Conservation (phyloP, 1,284 basidiomycete genomes). For the Sanghuangporus baumii region DNA sequence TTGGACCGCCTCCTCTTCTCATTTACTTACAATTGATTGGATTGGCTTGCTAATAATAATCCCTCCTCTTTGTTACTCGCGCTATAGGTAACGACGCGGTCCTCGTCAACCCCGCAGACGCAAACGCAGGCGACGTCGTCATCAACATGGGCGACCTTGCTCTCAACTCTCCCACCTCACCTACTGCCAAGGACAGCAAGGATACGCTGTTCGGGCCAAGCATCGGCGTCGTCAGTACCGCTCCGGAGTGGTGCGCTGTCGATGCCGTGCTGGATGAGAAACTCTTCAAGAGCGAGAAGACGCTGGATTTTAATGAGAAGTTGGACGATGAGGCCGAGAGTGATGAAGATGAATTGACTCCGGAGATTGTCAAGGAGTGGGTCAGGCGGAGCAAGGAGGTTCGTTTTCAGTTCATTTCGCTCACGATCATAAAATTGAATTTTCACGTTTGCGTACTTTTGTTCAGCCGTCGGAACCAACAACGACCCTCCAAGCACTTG, state of each 20-base stretch:
- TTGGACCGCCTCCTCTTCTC: not conserved
- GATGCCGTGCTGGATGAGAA: constrained; percentile 32
- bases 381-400: constrained; percentile 83
- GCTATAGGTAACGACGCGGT: constrained; percentile 3
- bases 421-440: not conserved
- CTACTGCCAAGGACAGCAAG: constrained; percentile 27
- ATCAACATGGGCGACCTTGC: constrained; percentile 25
- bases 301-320: constrained; percentile 18
- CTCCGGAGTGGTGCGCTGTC: constrained; percentile 43
- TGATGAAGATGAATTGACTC: constrained; percentile 58
- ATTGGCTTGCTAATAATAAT: constrained; percentile 13
- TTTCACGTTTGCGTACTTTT: no score
- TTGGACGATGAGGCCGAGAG: constrained; percentile 19
- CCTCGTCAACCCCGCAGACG: not conserved
- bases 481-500: constrained; percentile 85
- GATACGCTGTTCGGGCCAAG: constrained; percentile 67
- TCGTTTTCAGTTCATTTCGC: constrained; percentile 17
- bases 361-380: constrained; percentile 76
- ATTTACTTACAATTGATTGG: not conserved
- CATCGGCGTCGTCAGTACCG: constrained; percentile 52
- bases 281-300: constrained; percentile 27
- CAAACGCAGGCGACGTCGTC: constrained; percentile 20
- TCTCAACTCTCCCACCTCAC: constrained; percentile 8
- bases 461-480: constrained; percentile 70
- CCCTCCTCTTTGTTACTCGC: not conserved